phyloP scores from a whole-genome alignment of 345 rosid genomes.

The Eucalyptus urophylla region DNA sequence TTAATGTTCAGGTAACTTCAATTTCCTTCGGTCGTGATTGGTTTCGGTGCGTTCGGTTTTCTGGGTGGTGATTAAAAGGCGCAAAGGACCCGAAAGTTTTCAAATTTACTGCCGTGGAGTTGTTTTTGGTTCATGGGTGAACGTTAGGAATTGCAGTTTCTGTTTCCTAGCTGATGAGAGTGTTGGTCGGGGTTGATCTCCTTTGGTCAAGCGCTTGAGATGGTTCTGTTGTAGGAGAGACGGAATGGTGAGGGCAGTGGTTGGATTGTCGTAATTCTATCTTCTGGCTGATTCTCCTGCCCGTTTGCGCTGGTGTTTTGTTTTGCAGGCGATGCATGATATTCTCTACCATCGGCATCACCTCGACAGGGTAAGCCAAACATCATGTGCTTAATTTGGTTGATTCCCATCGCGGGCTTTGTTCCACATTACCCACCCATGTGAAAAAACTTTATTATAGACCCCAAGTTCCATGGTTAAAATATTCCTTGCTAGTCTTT shows the following conservation, averaged over 20 bases:
- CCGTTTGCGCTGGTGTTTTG: not conserved
- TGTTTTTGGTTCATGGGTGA: not conserved
- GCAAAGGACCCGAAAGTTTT: not conserved
- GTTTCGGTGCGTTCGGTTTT: not conserved
- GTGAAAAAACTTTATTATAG: not conserved
- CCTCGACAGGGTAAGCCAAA: slow-evolving; percentile 48
- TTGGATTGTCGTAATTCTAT: not conserved
- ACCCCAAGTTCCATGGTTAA: not conserved
- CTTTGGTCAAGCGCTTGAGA: not conserved
- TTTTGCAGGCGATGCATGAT: slow-evolving; percentile 80
- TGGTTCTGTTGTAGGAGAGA: not conserved
- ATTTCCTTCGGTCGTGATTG: not conserved
- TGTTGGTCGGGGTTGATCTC: not conserved
- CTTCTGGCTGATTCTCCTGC: not conserved
- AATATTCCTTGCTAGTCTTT: rapidly evolving
- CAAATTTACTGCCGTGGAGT: not conserved
- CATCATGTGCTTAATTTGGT: not conserved
- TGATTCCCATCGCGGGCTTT: not conserved
- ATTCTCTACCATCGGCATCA: slow-evolving; percentile 64
- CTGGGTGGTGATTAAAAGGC: not conserved
- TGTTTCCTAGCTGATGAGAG: not conserved
- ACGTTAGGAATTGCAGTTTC: not conserved
- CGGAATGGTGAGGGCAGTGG: not conserved
- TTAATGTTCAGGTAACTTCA: slow-evolving; percentile 68
- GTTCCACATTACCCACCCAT: not conserved